Base-by-base conservation (phyloP, 2,329 filamentous ascomycete genomes). In the Epichloe aotearoae region DNA sequence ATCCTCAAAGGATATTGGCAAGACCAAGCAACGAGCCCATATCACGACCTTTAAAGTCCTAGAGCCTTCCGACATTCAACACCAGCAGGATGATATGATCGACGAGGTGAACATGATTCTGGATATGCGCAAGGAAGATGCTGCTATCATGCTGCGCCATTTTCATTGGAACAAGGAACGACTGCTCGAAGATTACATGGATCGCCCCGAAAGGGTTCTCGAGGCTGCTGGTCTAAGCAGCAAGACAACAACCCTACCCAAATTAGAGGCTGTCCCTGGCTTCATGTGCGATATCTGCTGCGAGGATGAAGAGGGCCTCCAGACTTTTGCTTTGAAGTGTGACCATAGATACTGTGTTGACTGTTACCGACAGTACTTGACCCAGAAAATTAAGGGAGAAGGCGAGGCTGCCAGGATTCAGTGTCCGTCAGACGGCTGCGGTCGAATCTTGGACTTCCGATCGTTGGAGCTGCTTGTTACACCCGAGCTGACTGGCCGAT, bases 221-320 rank as follows among this genome's bases (percentile, higher is more conserved):
- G 89, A 95, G 60, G 83, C 82, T 54, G 90, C 91, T 14, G 93
- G 93, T 1, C 70, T 98, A 33, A 84, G 83, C 37, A 77, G 82
- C 50, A 80, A 74, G 53, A 73, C 78, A n/a, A 69, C 71, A 2
- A 71, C 71, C 11, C 74, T 77, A 11, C 85, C 87, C 2, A 83
- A 79, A 61, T 76, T 94, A 3, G 79, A 90, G 63, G 71, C 74
- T 15, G 71, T 91, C 17, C 74, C 80, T 14, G 88, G 83, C 8
- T 98, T 98, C 65, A 74, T 79, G 60, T 98, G 93, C 69, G 89
- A 95, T 54, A 98, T 98, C 56, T 98, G 93, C 71, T 97, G 86
- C 66, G 90, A 97, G 61, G 93, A 98, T 57, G 84, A 79, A 19
- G 74, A 81, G 0, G 82, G 79, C 1, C 70, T 96, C 19, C 67